Evolutionary conservation across 1,284 basidiomycete genomes (phyloP).

Genomic region (Ceratobasidium sp.): DNA sequence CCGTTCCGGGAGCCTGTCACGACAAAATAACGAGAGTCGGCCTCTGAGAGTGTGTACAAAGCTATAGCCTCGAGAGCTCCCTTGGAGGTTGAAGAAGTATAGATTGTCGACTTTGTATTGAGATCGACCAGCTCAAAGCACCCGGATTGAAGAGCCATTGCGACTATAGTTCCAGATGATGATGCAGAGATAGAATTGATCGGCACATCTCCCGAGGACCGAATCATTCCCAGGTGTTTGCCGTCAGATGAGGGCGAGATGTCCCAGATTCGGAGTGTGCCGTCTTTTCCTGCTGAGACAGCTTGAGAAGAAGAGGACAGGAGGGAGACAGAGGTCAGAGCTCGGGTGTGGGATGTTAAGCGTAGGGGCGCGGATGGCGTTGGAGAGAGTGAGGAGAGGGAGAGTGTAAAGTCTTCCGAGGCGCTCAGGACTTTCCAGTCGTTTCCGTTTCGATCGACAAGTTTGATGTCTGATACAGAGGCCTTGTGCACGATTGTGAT

Average conservation of each 20-base stretch:
- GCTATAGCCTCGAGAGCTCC: slow-evolving; percentile 1
- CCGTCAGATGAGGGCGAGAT: neutral
- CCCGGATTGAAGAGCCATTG: slow-evolving; percentile 16
- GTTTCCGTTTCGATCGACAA: neutral
- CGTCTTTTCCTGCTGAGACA: neutral
- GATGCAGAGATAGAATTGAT: neutral
- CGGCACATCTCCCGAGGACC: slow-evolving; percentile 2
- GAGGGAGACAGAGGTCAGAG: neutral
- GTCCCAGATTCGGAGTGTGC: slow-evolving; percentile 31
- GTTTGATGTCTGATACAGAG: neutral
- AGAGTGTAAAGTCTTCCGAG: slow-evolving; percentile 20
- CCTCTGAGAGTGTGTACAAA: neutral
- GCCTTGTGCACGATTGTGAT: neutral
- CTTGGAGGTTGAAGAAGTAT: neutral
- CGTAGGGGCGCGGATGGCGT: neutral
- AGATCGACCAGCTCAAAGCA: slow-evolving; percentile 20
- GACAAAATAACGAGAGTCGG: neutral
- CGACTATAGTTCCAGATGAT: neutral
- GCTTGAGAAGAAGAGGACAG: neutral
- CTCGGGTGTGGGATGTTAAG: slow-evolving; percentile 18
- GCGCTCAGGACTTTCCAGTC: neutral
- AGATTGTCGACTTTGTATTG: neutral
- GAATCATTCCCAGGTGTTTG: slow-evolving; percentile 1
- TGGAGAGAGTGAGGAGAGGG: neutral
- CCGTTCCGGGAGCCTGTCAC: slow-evolving; percentile 12